Conservation (phyloP, 176 grass and related monocot species). For the Pontederia paniculata region DNA sequence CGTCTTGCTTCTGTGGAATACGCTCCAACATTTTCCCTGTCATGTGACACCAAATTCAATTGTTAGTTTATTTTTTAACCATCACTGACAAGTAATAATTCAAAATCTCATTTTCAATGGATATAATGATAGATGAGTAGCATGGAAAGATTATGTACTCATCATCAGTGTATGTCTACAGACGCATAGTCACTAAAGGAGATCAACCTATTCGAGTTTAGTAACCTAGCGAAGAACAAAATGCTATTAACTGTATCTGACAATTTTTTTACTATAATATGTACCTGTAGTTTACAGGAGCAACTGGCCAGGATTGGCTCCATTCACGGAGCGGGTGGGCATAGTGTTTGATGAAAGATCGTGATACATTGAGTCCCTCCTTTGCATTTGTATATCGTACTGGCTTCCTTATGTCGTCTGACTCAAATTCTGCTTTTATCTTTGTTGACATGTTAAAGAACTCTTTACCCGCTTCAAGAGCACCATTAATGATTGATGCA, state of each 20-base stretch:
- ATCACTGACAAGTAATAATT: not conserved
- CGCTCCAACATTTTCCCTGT: constrained; percentile 51
- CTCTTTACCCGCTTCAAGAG: constrained; percentile 29
- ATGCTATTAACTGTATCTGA: no score
- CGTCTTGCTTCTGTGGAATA: constrained; percentile 31
- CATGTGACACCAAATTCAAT: constrained; percentile 19
- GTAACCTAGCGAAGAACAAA: no score
- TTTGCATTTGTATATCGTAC: constrained; percentile 33
- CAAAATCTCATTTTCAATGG: no score
- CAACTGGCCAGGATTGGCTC: constrained; percentile 40
- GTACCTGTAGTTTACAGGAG: constrained; percentile 49
- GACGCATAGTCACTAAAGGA: no score
- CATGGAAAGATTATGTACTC: no score
- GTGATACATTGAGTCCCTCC: constrained; percentile 28
- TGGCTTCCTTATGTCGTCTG: constrained; percentile 31
- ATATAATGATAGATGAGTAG: no score
- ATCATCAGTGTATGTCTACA: no score
- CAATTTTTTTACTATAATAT: no score
- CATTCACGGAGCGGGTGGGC: constrained; percentile 53
- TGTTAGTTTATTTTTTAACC: not conserved
- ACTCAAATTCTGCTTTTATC: constrained; percentile 39
- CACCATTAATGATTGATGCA: constrained; percentile 26
- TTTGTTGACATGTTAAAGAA: constrained; percentile 45
- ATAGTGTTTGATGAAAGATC: constrained; percentile 60
- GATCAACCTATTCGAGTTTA: no score